Base-by-base conservation (phyloP, 495 filamentous ascomycete genomes). In the Trichoderma gamsii region DNA sequence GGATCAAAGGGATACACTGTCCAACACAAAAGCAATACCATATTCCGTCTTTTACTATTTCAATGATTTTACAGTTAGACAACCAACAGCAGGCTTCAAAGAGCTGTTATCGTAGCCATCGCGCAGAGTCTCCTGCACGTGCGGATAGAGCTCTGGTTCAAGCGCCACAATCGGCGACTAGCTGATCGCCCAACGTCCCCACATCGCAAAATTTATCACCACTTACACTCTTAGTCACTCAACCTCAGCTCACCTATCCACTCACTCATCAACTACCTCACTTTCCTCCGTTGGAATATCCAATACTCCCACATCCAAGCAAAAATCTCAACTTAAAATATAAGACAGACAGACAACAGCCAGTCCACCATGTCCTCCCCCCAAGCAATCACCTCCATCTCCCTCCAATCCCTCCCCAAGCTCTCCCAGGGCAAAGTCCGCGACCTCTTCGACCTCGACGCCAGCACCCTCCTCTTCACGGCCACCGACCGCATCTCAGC, bases 401-500 rank as follows among this genome's bases (percentile, higher is more conserved):
- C 69, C 71, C 72, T 77, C 67, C 63, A 43, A 27, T 72, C 71
- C 29, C 74, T 81, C 56, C 70, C 70, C 32, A 78, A 79, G 71
- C 71, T 80, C 65, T 75, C 79, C 13, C 72, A 72, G 65, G 79
- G 92, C 69, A 96, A 96, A 81, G 92, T 96, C 41, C 86, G 92
- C 70, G 91, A 95, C 73, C 78, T 97, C 25, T 97, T 92, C 74
- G 83, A 86, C 67, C 78, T 96, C 66, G 87, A 92, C 76, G 81
- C 88, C 27, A 79, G 87, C 66, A 91, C 89, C 2, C 84, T 97
- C 8, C 88, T 97, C 51, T 96, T 99, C 77, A 87, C 96, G 51
- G 88, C 95, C 21, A 90, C 89, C 25, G 94, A 99, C 77, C 89
- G 94, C 70, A 96, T 97, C 79, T 96, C 91, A 66, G 94, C 94